Base-by-base conservation (phyloP, 768 basidiomycete species). In the Hericium coralloides region DNA sequence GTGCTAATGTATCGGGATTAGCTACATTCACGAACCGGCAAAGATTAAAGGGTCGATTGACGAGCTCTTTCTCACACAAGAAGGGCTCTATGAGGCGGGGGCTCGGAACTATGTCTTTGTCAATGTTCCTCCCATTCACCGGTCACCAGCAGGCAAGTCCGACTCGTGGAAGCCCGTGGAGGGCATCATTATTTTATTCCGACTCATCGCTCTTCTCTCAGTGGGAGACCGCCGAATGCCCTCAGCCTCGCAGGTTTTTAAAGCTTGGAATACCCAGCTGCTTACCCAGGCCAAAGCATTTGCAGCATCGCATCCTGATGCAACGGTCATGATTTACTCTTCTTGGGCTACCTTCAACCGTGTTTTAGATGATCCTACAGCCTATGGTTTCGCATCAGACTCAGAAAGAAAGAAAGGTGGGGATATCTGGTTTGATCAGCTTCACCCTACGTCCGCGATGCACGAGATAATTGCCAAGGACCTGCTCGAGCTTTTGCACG, bases 41-140 rank as follows among this genome's bases (percentile, higher is more conserved):
- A 68, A 7, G 67, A 67, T 55, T 52, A 59, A 7, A 36, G 39
- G 18, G 60, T 65, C 47, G 6, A 63, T 79, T 10, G 55, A 70
- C 7, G 56, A 59, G 1, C 68, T 85, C 0, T 77, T 82, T 59
- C 61, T 53, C 4, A 66, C 74, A 6, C 79, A 83, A 66, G 73
- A 81, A 49, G 60, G 69, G 45, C 63, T 85, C 1, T 83, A 82
- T 60, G 66, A 69, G 0, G 67, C 71, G 0, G 83, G 69, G 8
- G 73, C 70, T 6, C 69, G 73, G 9, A 75, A 82, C 61, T 85
- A 85, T 65, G 61, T 84, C 7, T 79, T 85, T 63, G 70, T 85
- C 25, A 80, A 84, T 59, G 72, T 84, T 1, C 83, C 84, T 2
- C 79, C 84, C 0, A 75, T 84, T 15, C 62, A 78, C 26, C 69